Percentiles rank a stretch among this genome's conserved stretches.
Evolutionary conservation across 495 filamentous ascomycete genomes (phyloP).

Genomic region (Talaromyces borbonicus): DNA sequence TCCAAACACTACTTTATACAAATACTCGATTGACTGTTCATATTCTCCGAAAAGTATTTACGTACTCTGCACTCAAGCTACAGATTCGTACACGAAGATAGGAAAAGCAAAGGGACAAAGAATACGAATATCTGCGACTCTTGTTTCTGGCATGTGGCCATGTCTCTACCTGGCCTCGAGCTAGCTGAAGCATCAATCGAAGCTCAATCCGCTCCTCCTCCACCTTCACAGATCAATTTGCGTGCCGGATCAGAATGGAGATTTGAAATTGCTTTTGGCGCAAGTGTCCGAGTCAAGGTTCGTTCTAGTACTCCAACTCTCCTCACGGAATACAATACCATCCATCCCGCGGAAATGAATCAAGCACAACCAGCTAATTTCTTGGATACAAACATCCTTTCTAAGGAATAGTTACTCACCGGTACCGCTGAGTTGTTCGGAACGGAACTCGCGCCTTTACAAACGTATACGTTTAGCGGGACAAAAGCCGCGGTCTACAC

Average conservation of each 20-base stretch:
- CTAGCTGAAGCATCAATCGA: conserved; percentile 35
- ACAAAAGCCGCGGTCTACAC: conserved; percentile 83
- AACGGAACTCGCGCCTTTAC: conserved; percentile 77
- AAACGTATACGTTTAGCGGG: conserved; percentile 72
- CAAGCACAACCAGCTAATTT: too few relatives aligned
- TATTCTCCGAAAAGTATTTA: too few relatives aligned
- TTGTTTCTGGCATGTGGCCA: conserved; percentile 16
- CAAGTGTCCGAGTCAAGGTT: conserved; percentile 53
- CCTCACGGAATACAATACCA: too few relatives aligned
- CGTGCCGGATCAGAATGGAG: conserved; percentile 65
- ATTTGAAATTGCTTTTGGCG: conserved; percentile 72
- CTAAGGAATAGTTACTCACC: conserved; percentile 46
- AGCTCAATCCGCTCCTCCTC: conserved; percentile 26
- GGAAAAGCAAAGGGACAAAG: conserved; percentile 1
- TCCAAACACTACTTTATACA: too few relatives aligned
- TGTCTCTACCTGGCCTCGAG: conserved; percentile 41
- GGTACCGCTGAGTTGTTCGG: conserved; percentile 94
- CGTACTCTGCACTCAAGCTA: too few relatives aligned
- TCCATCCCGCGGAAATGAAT: too few relatives aligned
- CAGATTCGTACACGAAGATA: conserved; percentile 7
- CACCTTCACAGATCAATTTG: conserved; percentile 36
- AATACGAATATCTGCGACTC: background rate
- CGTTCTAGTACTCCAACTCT: conserved; percentile 8
- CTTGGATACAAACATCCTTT: conserved; percentile 12
- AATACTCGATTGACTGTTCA: too few relatives aligned